phyloP scores from a whole-genome alignment of 1,139 yeast species.

The Suhomyces terraborum region DNA sequence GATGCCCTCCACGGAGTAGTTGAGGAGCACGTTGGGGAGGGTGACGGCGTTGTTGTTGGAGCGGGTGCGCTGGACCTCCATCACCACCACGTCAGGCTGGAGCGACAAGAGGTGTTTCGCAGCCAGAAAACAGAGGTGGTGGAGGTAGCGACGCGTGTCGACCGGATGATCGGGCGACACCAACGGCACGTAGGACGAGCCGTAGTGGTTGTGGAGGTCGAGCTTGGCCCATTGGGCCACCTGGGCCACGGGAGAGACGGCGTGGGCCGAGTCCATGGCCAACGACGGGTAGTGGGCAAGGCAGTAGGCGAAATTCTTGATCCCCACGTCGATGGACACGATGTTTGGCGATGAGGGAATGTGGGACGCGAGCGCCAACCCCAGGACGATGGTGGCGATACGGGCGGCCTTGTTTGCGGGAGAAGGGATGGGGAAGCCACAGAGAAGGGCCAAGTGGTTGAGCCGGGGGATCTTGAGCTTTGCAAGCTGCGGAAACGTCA shows the following conservation, averaged over 20 bases:
- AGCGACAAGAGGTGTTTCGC: slow-evolving; percentile 20
- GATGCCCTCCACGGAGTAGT: slow-evolving; percentile 40
- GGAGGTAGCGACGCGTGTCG: slow-evolving; percentile 30
- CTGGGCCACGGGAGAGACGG: slow-evolving; percentile 1
- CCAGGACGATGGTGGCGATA: slow-evolving; percentile 26
- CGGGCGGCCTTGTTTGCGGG: slow-evolving; percentile 30
- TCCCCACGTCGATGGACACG: slow-evolving; percentile 42
- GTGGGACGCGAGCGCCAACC: slow-evolving; percentile 20
- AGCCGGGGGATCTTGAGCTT: slow-evolving; percentile 24
- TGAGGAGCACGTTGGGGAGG: slow-evolving; percentile 41
- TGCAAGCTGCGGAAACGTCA: slow-evolving; percentile 7
- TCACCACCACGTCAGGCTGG: slow-evolving; percentile 27
- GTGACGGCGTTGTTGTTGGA: slow-evolving; percentile 36
- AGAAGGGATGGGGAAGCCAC: slow-evolving; percentile 35
- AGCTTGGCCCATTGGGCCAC: slow-evolving; percentile 34
- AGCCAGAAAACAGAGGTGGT: slow-evolving; percentile 26
- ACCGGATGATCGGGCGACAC: slow-evolving; percentile 21
- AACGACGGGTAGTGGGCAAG: slow-evolving; percentile 22
- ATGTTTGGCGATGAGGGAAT: slow-evolving; percentile 21
- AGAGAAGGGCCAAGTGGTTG: slow-evolving; percentile 35
- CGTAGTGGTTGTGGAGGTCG: slow-evolving; percentile 27
- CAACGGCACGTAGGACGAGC: slow-evolving; percentile 18
- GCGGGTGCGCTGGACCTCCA: slow-evolving; percentile 45
- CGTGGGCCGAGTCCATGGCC: too few species aligned
- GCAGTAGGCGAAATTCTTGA: slow-evolving; percentile 46